These are phyloP conservation scores for Xerocomus nothofagi DNA, from an alignment of 1,284 basidiomycete species.

Conservation along the genomic window DNA sequence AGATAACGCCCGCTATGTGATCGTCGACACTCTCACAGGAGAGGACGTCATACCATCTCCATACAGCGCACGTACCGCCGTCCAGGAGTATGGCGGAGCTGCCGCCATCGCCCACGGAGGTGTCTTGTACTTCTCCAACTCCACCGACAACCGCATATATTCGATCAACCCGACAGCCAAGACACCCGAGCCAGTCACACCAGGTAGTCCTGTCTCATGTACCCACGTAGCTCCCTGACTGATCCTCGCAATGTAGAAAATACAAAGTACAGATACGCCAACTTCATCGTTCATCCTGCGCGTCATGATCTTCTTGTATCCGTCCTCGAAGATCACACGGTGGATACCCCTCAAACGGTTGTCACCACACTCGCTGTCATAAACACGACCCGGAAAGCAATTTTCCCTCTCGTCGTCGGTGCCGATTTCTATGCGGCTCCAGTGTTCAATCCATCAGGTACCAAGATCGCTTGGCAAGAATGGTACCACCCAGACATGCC, in stretches of 20 bases:
- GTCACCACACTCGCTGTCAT: conserved; percentile 50
- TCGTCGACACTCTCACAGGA: conserved; percentile 25
- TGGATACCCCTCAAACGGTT: conserved; percentile 50
- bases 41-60: conserved; percentile 35
- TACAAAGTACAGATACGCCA: conserved; percentile 55
- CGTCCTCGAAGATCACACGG: conserved; percentile 60
- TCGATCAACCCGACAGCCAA: conserved; percentile 10
- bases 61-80: conserved; percentile 39
- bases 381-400: conserved; percentile 36
- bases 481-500: conserved; percentile 85
- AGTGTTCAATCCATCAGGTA: conserved; percentile 67
- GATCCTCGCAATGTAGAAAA: conserved; percentile 15
- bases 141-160: conserved; percentile 27
- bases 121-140: conserved; percentile 39
- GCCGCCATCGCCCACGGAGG: conserved; percentile 34
- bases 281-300: conserved; percentile 30
- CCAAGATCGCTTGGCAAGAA: conserved; percentile 64
- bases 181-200: conserved; percentile 24
- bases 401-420: conserved; percentile 39
- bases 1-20: conserved; percentile 36
- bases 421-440: conserved; percentile 60
- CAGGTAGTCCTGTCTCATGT: conserved; percentile 18
- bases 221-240: not conserved
- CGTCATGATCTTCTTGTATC: conserved; percentile 29
- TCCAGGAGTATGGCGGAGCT: conserved; percentile 45